A percentile compares a stretch with the other conserved stretches of the same genome.
These are phyloP conservation scores for Hericium erinaceus DNA, from an alignment of 768 basidiomycete species.

Conservation along the genomic window DNA sequence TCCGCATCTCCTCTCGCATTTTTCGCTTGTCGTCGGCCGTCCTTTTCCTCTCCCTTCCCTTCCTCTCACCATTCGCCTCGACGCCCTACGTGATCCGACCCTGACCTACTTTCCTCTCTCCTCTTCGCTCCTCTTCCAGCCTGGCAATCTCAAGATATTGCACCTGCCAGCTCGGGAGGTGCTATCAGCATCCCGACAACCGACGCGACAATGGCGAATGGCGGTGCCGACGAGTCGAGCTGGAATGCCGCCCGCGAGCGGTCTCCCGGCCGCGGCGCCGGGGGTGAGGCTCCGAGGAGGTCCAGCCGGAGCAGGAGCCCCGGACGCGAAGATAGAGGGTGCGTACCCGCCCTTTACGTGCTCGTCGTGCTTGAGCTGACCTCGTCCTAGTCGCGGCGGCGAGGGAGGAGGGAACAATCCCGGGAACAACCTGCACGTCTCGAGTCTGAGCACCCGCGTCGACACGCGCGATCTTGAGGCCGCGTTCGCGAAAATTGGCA, in stretches of 20 bases:
- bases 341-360: constrained; percentile 17
- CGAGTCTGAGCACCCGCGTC: constrained; percentile 46
- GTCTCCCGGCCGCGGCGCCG: constrained; percentile 35
- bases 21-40: constrained; percentile 15
- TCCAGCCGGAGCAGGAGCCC: constrained; percentile 79
- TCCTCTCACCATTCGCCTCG: constrained; percentile 13
- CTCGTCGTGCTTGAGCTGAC: neutral
- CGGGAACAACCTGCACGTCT: constrained; percentile 61
- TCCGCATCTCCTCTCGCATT: constrained; percentile 12
- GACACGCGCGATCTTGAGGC: constrained; percentile 85
- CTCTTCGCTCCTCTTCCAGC: constrained; percentile 43
- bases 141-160: constrained; percentile 80
- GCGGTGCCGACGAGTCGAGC: constrained; percentile 41
- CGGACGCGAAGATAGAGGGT: constrained; percentile 46
- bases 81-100: constrained; percentile 8
- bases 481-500: constrained; percentile 81
- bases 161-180: constrained; percentile 33
- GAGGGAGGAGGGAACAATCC: constrained; percentile 38
- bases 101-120: constrained; percentile 29
- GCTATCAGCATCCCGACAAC: constrained; percentile 64
- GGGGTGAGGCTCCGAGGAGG: constrained; percentile 47
- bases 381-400: neutral
- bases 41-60: constrained; percentile 21
- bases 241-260: constrained; percentile 38
- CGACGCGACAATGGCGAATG: constrained; percentile 38